These are phyloP conservation scores for Perkinsus olseni DNA, from an alignment of 169 alveolate genomes.

Conservation along the genomic window DNA sequence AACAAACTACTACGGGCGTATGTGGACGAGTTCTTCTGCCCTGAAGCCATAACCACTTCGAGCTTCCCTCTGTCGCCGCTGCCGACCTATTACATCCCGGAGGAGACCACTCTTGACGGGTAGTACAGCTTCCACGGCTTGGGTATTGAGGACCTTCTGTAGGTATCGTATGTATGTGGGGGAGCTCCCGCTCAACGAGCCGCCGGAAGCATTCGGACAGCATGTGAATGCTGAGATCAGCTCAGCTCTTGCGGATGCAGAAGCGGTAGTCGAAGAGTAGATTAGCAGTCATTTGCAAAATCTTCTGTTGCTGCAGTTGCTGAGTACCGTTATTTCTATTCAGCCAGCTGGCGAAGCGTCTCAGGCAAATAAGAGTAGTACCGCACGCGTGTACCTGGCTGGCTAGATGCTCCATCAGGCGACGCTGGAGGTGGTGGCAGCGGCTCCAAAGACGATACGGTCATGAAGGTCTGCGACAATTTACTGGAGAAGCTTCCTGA, in stretches of 20 bases:
- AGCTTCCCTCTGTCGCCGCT: slow-evolving; percentile 37
- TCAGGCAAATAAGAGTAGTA: slow-evolving; percentile 45
- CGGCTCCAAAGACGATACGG: slow-evolving; percentile 43
- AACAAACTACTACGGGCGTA: slow-evolving; percentile 71
- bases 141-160: slow-evolving; percentile 35
- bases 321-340: slow-evolving; percentile 61
- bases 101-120: slow-evolving; percentile 42
- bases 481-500: slow-evolving; percentile 65
- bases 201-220: slow-evolving; percentile 84
- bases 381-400: background rate
- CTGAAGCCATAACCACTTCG: slow-evolving; percentile 47
- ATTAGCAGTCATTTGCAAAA: background rate
- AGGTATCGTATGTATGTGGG: slow-evolving; percentile 28
- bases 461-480: slow-evolving; percentile 47
- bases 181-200: slow-evolving; percentile 61
- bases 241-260: slow-evolving; percentile 69
- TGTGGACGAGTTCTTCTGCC: slow-evolving; percentile 73
- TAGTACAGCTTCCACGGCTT: background rate
- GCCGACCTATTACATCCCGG: slow-evolving; percentile 59
- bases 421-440: slow-evolving; percentile 11
- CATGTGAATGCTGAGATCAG: slow-evolving; percentile 87
- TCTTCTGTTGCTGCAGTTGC: slow-evolving; percentile 23
- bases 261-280: slow-evolving; percentile 13
- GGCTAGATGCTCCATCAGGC: background rate
- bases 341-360: slow-evolving; percentile 59